phyloP scores from a whole-genome alignment of 2,329 filamentous ascomycete species.

The Colletotrichum endophyticum region DNA sequence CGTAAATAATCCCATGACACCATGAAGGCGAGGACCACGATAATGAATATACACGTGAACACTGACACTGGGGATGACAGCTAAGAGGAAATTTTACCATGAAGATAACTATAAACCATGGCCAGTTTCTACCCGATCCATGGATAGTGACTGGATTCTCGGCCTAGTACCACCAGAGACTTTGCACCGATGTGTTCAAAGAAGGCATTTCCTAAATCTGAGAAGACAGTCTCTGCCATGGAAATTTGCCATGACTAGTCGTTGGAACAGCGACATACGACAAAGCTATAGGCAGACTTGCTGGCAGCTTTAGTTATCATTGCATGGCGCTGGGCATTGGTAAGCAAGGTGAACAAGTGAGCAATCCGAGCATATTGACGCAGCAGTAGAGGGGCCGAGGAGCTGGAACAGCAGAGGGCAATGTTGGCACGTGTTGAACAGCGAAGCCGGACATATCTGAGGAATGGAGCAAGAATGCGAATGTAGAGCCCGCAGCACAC shows the following conservation, averaged over 20 bases:
- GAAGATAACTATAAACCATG: not conserved
- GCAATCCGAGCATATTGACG: not conserved
- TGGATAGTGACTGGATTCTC: not conserved
- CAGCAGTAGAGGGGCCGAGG: not conserved
- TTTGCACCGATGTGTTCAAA: not conserved
- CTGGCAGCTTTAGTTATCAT: not conserved
- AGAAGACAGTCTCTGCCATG: not conserved
- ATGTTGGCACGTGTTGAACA: not conserved
- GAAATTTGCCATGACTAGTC: not conserved
- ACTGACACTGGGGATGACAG: not conserved
- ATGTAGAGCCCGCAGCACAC: not conserved
- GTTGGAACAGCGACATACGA: not conserved
- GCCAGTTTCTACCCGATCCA: not conserved
- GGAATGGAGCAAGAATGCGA: not conserved
- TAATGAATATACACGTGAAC: not conserved
- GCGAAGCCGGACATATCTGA: not conserved
- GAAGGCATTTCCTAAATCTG: not conserved
- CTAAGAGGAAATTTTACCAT: not conserved
- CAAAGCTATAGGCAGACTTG: not conserved
- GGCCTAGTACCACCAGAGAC: not conserved
- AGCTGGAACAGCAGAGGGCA: not conserved
- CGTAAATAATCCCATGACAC: not conserved
- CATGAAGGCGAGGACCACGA: conserved; percentile 2
- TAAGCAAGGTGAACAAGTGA: not conserved
- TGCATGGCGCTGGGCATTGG: not conserved